Evolutionary conservation across 2,329 filamentous ascomycete genomes (phyloP), one percentile per base, ranked within the genome.

Genomic region (Penicillium sp.): DNA sequence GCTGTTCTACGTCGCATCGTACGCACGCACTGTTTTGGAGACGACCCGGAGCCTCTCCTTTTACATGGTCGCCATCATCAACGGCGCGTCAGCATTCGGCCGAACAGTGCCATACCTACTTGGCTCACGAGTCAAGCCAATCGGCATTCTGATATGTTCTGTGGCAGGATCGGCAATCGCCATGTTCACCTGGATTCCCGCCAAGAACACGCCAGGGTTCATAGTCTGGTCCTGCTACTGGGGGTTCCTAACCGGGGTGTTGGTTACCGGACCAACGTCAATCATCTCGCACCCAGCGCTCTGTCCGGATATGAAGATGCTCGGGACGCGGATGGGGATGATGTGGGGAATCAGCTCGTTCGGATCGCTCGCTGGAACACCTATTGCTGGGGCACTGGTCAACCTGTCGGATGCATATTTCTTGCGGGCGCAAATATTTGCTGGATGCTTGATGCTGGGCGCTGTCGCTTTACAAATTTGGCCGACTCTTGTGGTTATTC

Each of bases 41-140:
- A 71, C 87, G 4, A 72, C 73, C 2, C 85, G 84, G 1, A 69
- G 69, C 23, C 66, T 83, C 5, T 77, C 77, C 1, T 71, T 76
- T 17, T 84, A 85, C 62, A 74, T 85, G 26, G 71, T 86, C 5
- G 74, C 84, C 2, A 81, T 86, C 51, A 77, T 85, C 54, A 86
- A 85, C 69, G 82, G 79, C 1, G 78, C 81, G 0, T 82, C 82
- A 0, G 74, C 84, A 7, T 75, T 82, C 7, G 84, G 84, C 0
- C 79, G 84, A 7, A 73, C 85, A 1, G 68, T 83, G 0, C 83
- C 82, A 0, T 79, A 79, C 4, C 75, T 81, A 7, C 62, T 85
- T 5, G 81, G 70, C 3, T 51, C 62, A 4, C 70, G 69, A 21
- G 63, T 73, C 0, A 73, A 72, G 4, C 71, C 72, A 0, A 70